Percentiles rank a stretch among this genome's conserved stretches.
phyloP scores from a whole-genome alignment of 1,284 basidiomycete species.

The Calocybe gambosa region DNA sequence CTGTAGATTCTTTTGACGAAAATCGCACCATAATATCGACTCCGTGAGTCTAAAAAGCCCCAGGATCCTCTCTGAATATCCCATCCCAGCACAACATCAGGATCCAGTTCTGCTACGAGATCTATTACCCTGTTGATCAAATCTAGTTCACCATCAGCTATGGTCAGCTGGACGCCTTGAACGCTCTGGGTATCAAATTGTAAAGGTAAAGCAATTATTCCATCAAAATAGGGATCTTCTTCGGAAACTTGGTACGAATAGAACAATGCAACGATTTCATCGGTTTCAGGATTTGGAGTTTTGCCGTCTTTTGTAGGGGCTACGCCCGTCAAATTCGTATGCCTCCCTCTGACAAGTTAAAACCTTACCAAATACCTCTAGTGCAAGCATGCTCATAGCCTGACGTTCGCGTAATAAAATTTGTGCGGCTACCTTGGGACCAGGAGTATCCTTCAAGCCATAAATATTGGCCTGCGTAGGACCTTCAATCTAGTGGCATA shows the following conservation, averaged over 20 bases:
- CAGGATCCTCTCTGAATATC: constrained; percentile 86
- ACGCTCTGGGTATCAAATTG: constrained; percentile 35
- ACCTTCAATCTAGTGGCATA: constrained; percentile 56
- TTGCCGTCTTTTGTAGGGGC: constrained; percentile 59
- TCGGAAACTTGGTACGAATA: constrained; percentile 30
- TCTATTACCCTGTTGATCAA: constrained; percentile 80
- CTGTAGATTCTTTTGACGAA: constrained; percentile 1
- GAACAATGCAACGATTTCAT: constrained; percentile 65
- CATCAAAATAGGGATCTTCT: constrained; percentile 31
- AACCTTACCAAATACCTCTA: constrained; percentile 78
- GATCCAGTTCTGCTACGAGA: constrained; percentile 74
- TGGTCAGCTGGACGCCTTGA: constrained; percentile 38
- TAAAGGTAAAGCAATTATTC: constrained; percentile 54
- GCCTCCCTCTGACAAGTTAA: background rate
- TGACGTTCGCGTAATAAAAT: constrained; percentile 54
- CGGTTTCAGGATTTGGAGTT: constrained; percentile 66
- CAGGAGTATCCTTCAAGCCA: constrained; percentile 57
- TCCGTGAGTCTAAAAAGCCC: constrained; percentile 84
- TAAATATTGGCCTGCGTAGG: constrained; percentile 72
- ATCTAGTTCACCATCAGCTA: constrained; percentile 73
- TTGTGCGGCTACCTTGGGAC: constrained; percentile 25
- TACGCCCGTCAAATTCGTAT: constrained; percentile 22
- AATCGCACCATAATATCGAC: constrained; percentile 49
- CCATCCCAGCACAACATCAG: constrained; percentile 91
- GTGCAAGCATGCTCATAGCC: constrained; percentile 74